Evolutionary conservation across 305 asterid genomes (phyloP).

Genomic region (Rubia occidens): DNA sequence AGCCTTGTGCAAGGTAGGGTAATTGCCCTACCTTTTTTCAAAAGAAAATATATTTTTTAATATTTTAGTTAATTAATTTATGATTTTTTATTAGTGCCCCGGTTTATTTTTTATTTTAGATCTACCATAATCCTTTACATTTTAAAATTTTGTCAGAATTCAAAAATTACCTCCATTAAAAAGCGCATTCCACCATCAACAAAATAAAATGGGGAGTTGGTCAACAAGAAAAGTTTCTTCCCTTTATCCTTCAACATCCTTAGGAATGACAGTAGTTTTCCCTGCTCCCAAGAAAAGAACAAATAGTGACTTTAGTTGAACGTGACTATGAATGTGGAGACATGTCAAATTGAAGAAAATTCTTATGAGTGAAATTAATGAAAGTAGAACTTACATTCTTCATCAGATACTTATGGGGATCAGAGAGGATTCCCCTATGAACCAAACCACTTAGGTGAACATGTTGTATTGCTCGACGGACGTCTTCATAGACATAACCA

Average conservation of each 20-base stretch:
- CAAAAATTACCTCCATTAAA: constrained; percentile 64
- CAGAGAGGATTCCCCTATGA: constrained; percentile 73
- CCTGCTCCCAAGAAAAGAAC: constrained; percentile 34
- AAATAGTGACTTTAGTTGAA: constrained; percentile 2
- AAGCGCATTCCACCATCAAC: constrained; percentile 96
- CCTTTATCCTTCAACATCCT: constrained; percentile 81
- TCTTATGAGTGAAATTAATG: neutral
- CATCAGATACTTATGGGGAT: constrained; percentile 73
- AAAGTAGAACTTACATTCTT: constrained; percentile 54
- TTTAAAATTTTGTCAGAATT: too few relatives aligned
- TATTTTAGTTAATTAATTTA: too few relatives aligned
- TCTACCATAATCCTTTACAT: too few relatives aligned
- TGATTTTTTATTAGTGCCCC: too few relatives aligned
- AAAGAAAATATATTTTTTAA: too few relatives aligned
- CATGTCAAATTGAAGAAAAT: neutral
- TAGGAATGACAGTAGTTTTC: constrained; percentile 58
- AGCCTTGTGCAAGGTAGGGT: too few relatives aligned
- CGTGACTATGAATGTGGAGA: neutral
- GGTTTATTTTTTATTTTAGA: too few relatives aligned
- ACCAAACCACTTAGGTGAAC: constrained; percentile 84
- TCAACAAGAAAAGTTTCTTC: constrained; percentile 84
- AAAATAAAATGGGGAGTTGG: constrained; percentile 86
- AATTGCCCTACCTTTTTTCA: too few relatives aligned
- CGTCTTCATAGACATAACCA: constrained; percentile 84
- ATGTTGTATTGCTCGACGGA: constrained; percentile 81